Evolutionary conservation across 208 protist species (phyloP).

Genomic region (Trichomonas gallinae): DNA sequence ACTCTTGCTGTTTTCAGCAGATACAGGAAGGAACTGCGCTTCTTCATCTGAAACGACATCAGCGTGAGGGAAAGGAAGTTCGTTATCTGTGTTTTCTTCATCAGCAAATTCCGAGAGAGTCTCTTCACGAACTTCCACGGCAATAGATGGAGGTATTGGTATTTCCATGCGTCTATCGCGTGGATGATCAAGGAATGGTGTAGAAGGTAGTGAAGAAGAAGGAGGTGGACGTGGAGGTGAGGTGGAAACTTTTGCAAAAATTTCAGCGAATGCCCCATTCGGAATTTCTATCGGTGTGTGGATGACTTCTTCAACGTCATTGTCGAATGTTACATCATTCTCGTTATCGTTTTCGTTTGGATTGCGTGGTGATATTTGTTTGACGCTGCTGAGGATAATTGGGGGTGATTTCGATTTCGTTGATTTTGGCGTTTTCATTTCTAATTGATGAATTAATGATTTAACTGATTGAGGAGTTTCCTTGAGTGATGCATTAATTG

Average conservation of each 20-base stretch:
- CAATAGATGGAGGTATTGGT: background rate
- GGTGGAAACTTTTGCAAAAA: background rate
- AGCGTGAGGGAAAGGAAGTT: background rate
- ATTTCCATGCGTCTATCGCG: background rate
- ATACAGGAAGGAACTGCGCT: background rate
- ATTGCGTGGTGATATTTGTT: background rate
- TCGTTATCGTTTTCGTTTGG: background rate
- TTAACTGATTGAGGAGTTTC: background rate
- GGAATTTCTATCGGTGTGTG: background rate
- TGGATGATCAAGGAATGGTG: background rate
- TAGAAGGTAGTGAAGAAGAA: background rate
- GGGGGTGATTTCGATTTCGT: background rate
- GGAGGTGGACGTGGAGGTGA: background rate
- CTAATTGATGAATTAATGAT: background rate
- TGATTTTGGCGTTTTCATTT: background rate
- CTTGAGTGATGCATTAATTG: background rate
- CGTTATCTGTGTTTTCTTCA: background rate
- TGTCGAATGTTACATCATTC: background rate
- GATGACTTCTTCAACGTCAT: background rate
- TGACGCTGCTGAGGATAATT: background rate
- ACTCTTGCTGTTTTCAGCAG: background rate
- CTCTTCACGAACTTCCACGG: background rate
- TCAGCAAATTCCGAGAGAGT: background rate
- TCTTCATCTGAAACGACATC: background rate
- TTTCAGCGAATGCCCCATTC: background rate